These are phyloP conservation scores for Tetrahymena thermophila DNA, from an alignment of 73 alveolate species.

Conservation along the genomic window DNA sequence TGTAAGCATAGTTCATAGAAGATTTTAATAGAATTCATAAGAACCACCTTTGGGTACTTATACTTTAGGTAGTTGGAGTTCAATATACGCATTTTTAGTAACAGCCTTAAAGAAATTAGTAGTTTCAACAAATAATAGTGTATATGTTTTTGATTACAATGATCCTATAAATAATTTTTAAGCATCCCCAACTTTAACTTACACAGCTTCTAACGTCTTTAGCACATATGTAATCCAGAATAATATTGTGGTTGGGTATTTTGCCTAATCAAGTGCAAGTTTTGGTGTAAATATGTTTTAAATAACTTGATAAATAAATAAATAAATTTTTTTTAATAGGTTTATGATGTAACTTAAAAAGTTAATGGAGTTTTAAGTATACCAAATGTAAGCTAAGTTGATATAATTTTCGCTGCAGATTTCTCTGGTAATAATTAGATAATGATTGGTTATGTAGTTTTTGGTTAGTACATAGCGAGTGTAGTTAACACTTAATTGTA, in stretches of 20 bases:
- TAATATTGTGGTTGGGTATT: not conserved
- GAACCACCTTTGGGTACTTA: not conserved
- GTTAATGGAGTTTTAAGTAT: no score
- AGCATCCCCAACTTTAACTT: not conserved
- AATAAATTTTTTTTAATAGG: no score
- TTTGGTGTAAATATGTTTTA: no score
- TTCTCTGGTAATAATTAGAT: not conserved
- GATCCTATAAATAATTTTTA: not conserved
- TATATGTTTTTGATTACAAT: not conserved
- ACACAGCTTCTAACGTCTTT: not conserved
- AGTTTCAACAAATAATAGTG: not conserved
- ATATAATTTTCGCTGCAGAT: not conserved
- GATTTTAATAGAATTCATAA: not conserved
- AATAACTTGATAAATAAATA: no score
- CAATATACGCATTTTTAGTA: not conserved
- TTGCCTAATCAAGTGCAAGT: no score
- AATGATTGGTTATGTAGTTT: not conserved
- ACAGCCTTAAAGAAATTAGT: not conserved
- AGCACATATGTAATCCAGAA: not conserved
- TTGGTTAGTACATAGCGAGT: not conserved
- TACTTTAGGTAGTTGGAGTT: not conserved
- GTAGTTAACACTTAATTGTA: not conserved
- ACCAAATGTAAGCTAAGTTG: not conserved
- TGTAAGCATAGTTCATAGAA: not conserved
- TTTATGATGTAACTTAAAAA: no score